These are phyloP conservation scores for Diaporthe vaccinii DNA, from an alignment of 2,329 filamentous ascomycete genomes.

Conservation along the genomic window DNA sequence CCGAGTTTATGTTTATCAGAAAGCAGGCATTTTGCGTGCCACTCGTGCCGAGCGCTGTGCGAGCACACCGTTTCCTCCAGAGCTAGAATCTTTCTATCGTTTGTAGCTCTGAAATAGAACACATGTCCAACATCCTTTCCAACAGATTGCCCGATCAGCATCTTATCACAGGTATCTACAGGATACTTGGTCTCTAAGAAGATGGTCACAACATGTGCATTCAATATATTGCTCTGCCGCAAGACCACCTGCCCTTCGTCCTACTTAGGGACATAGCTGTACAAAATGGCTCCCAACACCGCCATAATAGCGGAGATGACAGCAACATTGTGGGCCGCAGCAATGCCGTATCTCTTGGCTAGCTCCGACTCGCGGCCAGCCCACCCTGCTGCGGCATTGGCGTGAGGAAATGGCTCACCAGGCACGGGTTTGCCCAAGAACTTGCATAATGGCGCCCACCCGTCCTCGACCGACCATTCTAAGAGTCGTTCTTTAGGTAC, in stretches of 20 bases:
- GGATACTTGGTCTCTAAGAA: no score
- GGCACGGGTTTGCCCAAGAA: slow-evolving; percentile 34
- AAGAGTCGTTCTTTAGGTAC: slow-evolving; percentile 42
- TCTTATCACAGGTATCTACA: no score
- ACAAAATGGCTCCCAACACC: not conserved
- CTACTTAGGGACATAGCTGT: not conserved
- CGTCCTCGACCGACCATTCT: slow-evolving; percentile 48
- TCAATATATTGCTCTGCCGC: no score
- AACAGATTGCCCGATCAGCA: no score
- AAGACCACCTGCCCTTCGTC: not conserved
- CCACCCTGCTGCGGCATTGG: slow-evolving; percentile 17
- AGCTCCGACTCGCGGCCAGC: not conserved
- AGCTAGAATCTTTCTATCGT: no score
- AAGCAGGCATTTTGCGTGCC: no score
- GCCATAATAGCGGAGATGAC: not conserved
- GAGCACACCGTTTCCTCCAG: no score
- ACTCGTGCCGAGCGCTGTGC: no score
- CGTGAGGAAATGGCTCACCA: slow-evolving; percentile 18
- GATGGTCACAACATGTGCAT: no score
- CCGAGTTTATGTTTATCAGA: no score
- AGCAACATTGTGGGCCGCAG: not conserved
- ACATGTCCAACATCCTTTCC: no score
- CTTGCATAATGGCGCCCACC: slow-evolving; percentile 47
- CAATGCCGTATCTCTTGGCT: not conserved
- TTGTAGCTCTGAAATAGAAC: no score